Evolutionary conservation across 768 basidiomycete genomes (phyloP).

Genomic region (Clavaria fumosa): DNA sequence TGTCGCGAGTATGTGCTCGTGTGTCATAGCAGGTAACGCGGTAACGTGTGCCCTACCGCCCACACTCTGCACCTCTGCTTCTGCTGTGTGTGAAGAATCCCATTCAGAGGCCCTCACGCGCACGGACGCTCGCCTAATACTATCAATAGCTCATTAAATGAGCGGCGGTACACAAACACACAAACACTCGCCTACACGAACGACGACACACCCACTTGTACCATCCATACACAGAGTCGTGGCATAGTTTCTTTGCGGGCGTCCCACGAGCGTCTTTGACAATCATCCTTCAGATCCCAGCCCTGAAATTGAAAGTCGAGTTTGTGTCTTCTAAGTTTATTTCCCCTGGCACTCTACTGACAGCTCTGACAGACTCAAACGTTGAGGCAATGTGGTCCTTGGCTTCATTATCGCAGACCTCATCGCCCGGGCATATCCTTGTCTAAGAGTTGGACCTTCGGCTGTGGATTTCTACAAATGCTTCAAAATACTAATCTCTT

Average conservation of each 20-base stretch:
- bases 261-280: slow-evolving; percentile 65
- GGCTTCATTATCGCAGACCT: slow-evolving; percentile 50
- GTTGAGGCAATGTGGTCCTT: slow-evolving; percentile 63
- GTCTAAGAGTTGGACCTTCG: slow-evolving; percentile 60
- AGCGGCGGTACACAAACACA: too few relatives aligned
- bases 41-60: too few relatives aligned
- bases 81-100: too few relatives aligned
- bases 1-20: too few relatives aligned
- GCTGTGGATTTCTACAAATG: slow-evolving; percentile 32
- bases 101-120: too few relatives aligned
- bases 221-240: too few relatives aligned
- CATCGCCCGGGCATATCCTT: slow-evolving; percentile 47
- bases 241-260: slow-evolving; percentile 49
- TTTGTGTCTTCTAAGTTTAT: neutral
- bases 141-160: too few relatives aligned
- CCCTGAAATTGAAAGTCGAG: slow-evolving; percentile 71
- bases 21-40: too few relatives aligned
- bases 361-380: slow-evolving; percentile 39
- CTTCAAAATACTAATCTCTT: slow-evolving; percentile 6
- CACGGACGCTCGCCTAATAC: too few relatives aligned
- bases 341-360: neutral
- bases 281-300: slow-evolving; percentile 56
- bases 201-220: too few relatives aligned
- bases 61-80: too few relatives aligned
- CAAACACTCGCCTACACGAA: too few relatives aligned